Base-by-base conservation (phyloP, 352 stramenopile species). In the Phytophthora colocasiae region DNA sequence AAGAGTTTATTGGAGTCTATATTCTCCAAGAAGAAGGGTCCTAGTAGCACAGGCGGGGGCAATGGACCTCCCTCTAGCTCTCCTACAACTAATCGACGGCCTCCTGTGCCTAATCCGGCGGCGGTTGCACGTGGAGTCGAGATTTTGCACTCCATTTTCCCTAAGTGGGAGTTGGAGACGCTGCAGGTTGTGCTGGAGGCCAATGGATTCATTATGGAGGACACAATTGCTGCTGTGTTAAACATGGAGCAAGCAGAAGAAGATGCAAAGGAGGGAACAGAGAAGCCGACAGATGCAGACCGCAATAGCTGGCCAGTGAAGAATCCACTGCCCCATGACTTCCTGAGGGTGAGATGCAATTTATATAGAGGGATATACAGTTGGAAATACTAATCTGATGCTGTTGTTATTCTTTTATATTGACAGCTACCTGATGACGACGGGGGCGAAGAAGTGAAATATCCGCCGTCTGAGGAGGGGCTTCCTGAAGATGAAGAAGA, bases 131-230 rank as follows among this genome's bases (percentile, higher is more conserved):
- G 83, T 10, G 82, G 82, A 8, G 78, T 93, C 0, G 83, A 90
- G 51, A 92, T 94, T 40, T 54, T 96, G 41, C 73, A 82, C 50
- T 90, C 83, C 10, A 94, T 96, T 47, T 96, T 96, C 70, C 87
- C 85, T 2, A 87, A 81, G 31, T 96, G 87, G 87, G 87, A 96
- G 48, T 53, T 65, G 11, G 75, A 75, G 51, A 78, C 84, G 22
- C 48, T 96, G 60, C 75, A 87, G 17, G 78, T 91, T 26, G 75
- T 96, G 55, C 75, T 96, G 17, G 87, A 94, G 44, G 77, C 77
- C 11, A 90, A 93, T 58, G 77, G 69, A 9, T 94, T 83, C 39
- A 75, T 91, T 32, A 93, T 96, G 83, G 87, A 96, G 45, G 83
- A 91, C 10, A 83, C 87, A 8, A 96, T 96, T 57, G 78, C 85